Conservation (phyloP, 352 stramenopile genomes). For the Globisporangium middletonii region DNA sequence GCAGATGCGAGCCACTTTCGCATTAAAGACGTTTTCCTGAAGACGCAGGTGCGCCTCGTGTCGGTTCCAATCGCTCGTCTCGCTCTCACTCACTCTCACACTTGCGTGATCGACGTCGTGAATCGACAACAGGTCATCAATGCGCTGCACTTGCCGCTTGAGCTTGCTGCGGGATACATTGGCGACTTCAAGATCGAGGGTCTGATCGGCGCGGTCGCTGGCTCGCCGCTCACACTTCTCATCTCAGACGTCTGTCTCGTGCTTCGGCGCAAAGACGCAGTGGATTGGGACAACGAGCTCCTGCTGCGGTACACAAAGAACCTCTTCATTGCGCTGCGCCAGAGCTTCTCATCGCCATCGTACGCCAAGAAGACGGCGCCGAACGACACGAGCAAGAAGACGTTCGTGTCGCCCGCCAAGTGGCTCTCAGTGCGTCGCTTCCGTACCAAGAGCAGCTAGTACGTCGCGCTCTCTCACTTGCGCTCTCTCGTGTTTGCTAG, state of each 20-base stretch:
- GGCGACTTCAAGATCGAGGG: slow-evolving; percentile 63
- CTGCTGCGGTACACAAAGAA: slow-evolving; percentile 66
- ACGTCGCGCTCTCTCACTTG: background rate
- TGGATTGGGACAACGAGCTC: slow-evolving; percentile 68
- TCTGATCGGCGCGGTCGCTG: slow-evolving; percentile 45
- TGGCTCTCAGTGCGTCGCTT: slow-evolving; percentile 42
- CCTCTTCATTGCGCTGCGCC: slow-evolving; percentile 45
- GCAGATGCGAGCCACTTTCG: slow-evolving; percentile 65
- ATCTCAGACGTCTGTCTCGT: slow-evolving; percentile 62
- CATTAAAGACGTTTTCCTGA: slow-evolving; percentile 55
- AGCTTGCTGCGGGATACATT: slow-evolving; percentile 59
- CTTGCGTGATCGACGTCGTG: background rate
- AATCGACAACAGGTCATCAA: slow-evolving; percentile 42
- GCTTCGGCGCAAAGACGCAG: slow-evolving; percentile 33
- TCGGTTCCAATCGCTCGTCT: too few relatives aligned
- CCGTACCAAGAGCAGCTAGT: background rate
- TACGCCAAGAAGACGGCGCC: slow-evolving; percentile 21
- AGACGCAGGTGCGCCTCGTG: slow-evolving; percentile 30
- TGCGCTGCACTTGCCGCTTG: slow-evolving; percentile 54
- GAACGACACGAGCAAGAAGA: slow-evolving; percentile 5
- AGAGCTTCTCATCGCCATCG: slow-evolving; percentile 31
- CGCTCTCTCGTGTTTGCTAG: slow-evolving; percentile 11
- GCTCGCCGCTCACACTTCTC: slow-evolving; percentile 43
- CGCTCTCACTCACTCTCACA: background rate
- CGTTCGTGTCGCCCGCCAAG: slow-evolving; percentile 46